These are phyloP conservation scores for Schoenoplectus tabernaemontani DNA, from an alignment of 202 grass and related monocot species.

Conservation along the genomic window DNA sequence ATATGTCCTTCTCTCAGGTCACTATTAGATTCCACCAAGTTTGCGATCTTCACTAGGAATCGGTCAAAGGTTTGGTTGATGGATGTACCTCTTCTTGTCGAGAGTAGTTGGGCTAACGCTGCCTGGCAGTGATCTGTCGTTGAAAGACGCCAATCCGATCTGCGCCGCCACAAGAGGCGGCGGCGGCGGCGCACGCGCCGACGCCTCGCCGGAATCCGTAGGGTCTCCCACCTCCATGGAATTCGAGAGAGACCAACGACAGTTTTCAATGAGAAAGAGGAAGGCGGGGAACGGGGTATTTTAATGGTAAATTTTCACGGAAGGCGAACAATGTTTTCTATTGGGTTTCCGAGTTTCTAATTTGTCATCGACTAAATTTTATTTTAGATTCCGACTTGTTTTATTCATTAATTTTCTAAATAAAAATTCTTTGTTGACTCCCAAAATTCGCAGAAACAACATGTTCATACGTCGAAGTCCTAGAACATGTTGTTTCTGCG, in stretches of 20 bases:
- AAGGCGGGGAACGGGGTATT: background rate
- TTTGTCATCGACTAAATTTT: background rate
- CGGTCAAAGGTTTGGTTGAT: background rate
- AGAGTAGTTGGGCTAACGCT: background rate
- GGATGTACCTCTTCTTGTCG: slow-evolving; percentile 17
- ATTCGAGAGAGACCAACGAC: background rate
- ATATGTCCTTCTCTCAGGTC: slow-evolving; percentile 1
- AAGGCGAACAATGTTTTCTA: background rate
- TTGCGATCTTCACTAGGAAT: background rate
- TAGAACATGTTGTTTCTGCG: background rate
- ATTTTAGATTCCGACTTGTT: background rate
- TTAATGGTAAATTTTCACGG: slow-evolving; percentile 3
- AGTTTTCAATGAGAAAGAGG: background rate
- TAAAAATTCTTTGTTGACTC: background rate
- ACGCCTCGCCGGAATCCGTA: background rate
- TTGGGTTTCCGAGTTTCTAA: background rate
- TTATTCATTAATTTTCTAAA: background rate
- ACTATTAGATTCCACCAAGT: slow-evolving; percentile 9
- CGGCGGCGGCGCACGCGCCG: background rate
- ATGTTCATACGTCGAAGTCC: background rate
- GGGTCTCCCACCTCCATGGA: slow-evolving; percentile 3
- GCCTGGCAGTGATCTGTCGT: slow-evolving; percentile 1
- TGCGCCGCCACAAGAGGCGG: background rate
- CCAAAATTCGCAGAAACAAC: background rate
- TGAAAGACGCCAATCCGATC: slow-evolving; percentile 2